These are phyloP conservation scores for Parastagonospora nodorum DNA, from an alignment of 2,329 filamentous ascomycete genomes.

Conservation along the genomic window DNA sequence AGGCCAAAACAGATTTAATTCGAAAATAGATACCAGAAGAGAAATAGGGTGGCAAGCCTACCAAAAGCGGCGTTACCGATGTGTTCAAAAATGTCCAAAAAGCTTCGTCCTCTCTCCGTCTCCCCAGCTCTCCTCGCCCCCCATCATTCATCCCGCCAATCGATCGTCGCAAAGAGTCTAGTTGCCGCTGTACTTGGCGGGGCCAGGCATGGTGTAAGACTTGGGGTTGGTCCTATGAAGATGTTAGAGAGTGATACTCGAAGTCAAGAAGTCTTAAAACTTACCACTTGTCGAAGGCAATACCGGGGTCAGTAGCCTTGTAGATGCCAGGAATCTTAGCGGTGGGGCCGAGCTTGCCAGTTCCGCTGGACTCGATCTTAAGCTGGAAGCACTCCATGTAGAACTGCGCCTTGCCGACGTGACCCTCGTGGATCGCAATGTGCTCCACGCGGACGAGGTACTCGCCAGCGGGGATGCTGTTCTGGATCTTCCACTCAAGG, in stretches of 20 bases:
- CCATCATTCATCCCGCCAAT: not conserved
- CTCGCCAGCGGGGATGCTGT: slow-evolving; percentile 47
- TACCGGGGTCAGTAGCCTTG: slow-evolving; percentile 53
- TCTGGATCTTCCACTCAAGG: slow-evolving; percentile 52
- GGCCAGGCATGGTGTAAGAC: slow-evolving; percentile 39
- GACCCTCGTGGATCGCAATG: slow-evolving; percentile 40
- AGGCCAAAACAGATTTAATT: not conserved
- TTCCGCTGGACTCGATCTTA: slow-evolving; percentile 50
- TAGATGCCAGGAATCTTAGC: slow-evolving; percentile 58
- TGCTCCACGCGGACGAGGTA: slow-evolving; percentile 45
- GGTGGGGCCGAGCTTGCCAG: slow-evolving; percentile 50
- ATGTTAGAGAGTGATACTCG: not conserved
- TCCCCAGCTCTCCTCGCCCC: not conserved
- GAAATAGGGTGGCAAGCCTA: not conserved
- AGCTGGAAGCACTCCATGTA: slow-evolving; percentile 52
- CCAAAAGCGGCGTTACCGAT: not conserved
- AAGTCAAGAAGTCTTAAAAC: not conserved
- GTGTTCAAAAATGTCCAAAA: not conserved
- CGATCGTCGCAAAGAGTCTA: slow-evolving; percentile 1
- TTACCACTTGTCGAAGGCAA: slow-evolving; percentile 52
- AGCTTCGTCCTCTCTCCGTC: not conserved
- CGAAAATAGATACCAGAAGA: not conserved
- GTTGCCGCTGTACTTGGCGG: slow-evolving; percentile 28
- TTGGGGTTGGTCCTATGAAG: slow-evolving; percentile 31
- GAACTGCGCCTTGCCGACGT: slow-evolving; percentile 38